Base-by-base conservation (phyloP, 805 yeast genomes). In the Spathaspora boniae region DNA sequence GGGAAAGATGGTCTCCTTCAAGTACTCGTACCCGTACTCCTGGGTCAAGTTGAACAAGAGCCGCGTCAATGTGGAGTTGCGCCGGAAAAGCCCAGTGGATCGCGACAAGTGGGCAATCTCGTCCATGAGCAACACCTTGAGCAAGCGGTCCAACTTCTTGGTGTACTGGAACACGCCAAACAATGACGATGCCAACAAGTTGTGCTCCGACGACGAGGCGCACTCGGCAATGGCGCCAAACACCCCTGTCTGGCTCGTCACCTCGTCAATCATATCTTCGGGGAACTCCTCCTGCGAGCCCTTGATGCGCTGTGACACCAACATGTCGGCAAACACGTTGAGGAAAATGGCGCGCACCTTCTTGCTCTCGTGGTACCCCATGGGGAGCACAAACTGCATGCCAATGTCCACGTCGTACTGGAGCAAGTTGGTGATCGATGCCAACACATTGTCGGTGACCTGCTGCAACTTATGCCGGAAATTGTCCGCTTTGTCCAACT, bases 31-130 rank as follows among this genome's bases (percentile, higher is more conserved):
- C 0, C 94, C 94, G 45, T 76, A 73, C n/a, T 71, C 65, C 46
- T 79, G 76, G 1, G 93, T 85, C 46, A 80, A 78, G 11, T 83
- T 64, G 0, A 89, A 80, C 34, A 86, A 65, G 34, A 86, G 68
- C 47, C 88, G 73, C 0, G 95, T 86, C 21, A 93, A 84, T 24
- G 86, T 82, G 34, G 89, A 80, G 54, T 87, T 87, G 36, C 93
- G 72, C 48, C 96, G 71, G 47, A 87, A 68, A 20, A 87, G 76
- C 50, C 85, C 93, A 20, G 84, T 76, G 14, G 84, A 74, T 40
- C 82, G 73, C 1, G 74, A 58, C 0, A 85, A 78, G 19, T 61
- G 66, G 33, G 63, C 53, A 16, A 87, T 81, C 52, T 86, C 95
- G 39, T 75, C 76, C 18, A 62, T 64, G 14, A 86, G 64, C 31